These are phyloP conservation scores for Macrophomina phaseolina DNA, from an alignment of 2,329 filamentous ascomycete genomes.

Conservation along the genomic window DNA sequence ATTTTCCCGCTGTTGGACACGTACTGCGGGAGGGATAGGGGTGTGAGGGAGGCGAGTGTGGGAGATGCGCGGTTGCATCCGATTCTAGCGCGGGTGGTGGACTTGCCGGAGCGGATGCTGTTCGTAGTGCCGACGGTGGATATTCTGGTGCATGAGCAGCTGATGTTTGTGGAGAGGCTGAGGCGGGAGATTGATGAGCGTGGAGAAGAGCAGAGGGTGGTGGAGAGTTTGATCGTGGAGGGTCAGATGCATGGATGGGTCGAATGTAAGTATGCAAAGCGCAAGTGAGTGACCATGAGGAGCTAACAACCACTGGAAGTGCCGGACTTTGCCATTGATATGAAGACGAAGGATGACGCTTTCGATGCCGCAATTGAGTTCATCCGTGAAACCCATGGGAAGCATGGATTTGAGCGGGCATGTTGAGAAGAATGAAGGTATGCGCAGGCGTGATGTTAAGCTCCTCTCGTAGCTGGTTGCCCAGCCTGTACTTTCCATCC, in stretches of 20 bases:
- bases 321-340: constrained; percentile 30
- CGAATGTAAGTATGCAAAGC: constrained; percentile 32
- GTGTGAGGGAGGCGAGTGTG: neutral
- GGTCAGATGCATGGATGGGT: constrained; percentile 42
- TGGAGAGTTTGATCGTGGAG: constrained; percentile 37
- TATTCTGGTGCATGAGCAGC: constrained; percentile 51
- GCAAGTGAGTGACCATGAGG: neutral
- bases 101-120: constrained; percentile 47
- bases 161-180: constrained; percentile 45
- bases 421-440: neutral
- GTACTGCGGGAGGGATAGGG: constrained; percentile 44
- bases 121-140: constrained; percentile 50
- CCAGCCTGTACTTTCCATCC: too few relatives aligned
- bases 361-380: constrained; percentile 30
- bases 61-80: constrained; percentile 45
- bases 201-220: constrained; percentile 31
- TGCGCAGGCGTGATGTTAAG: neutral
- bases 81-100: constrained; percentile 41
- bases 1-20: constrained; percentile 47
- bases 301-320: constrained; percentile 24
- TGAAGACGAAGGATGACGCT: constrained; percentile 28
- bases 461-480: too few relatives aligned
- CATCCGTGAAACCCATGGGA: constrained; percentile 30
- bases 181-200: constrained; percentile 37
- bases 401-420: constrained; percentile 25